Percentiles rank a stretch among this genome's conserved stretches.
Evolutionary conservation across 371 early-diverging fungal species (phyloP).

Genomic region (Apophysomyces trapeziformis): DNA sequence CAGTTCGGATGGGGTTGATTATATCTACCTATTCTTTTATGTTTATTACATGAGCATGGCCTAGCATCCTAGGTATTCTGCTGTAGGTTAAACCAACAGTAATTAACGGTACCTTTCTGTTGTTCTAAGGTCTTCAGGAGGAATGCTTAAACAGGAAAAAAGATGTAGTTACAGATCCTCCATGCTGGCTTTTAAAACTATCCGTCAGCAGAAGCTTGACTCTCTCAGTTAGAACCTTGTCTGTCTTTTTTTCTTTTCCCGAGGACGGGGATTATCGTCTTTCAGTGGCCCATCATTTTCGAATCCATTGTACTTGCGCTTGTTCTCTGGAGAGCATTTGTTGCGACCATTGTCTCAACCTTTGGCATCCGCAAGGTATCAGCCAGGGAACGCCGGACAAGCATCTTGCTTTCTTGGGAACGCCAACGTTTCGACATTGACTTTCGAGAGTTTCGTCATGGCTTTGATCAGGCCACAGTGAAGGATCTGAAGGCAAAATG

Average conservation of each 20-base stretch:
- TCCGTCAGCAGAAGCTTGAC: too few relatives aligned
- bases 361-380: constrained; percentile 43
- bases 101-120: too few relatives aligned
- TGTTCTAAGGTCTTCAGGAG: too few relatives aligned
- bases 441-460: constrained; percentile 38
- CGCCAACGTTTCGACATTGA: constrained; percentile 35
- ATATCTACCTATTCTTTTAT: too few relatives aligned
- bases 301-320: constrained; percentile 12
- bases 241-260: background rate
- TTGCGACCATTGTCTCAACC: constrained; percentile 41
- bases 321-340: constrained; percentile 30
- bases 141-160: too few relatives aligned
- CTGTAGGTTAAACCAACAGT: too few relatives aligned
- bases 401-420: constrained; percentile 40
- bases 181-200: too few relatives aligned
- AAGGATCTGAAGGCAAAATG: constrained; percentile 46
- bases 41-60: too few relatives aligned
- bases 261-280: constrained; percentile 3
- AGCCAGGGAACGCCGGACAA: constrained; percentile 36
- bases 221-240: background rate
- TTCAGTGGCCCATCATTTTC: constrained; percentile 8
- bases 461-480: constrained; percentile 44
- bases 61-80: too few relatives aligned
- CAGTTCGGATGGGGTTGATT: too few relatives aligned
- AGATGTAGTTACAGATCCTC: too few relatives aligned